These are phyloP conservation scores for Cladosporium phlei DNA, from an alignment of 2,329 filamentous ascomycete species.

Conservation along the genomic window DNA sequence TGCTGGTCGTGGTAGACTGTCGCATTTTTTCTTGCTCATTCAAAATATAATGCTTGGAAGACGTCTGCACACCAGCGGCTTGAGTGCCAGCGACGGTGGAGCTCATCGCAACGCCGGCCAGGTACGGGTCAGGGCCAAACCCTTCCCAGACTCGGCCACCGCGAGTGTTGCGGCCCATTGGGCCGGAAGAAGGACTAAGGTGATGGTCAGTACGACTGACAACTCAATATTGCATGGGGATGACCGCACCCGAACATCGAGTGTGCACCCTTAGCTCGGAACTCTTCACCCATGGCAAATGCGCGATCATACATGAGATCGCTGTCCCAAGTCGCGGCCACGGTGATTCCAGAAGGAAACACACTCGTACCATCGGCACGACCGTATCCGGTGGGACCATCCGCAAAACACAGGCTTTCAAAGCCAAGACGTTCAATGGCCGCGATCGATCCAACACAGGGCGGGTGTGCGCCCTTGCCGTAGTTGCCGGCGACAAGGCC, in stretches of 20 bases:
- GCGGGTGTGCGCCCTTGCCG: constrained; percentile 9
- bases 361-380: constrained; percentile 34
- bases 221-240: not conserved
- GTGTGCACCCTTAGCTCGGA: constrained; percentile 25
- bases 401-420: constrained; percentile 19
- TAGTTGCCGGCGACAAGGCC: constrained; percentile 13
- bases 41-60: constrained; percentile 51
- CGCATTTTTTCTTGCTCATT: constrained; percentile 40
- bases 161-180: constrained; percentile 22
- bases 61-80: constrained; percentile 21
- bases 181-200: constrained; percentile 13
- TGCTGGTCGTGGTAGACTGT: not conserved
- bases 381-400: constrained; percentile 37
- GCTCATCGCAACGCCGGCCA: constrained; percentile 49
- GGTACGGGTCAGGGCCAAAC: constrained; percentile 62
- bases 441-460: constrained; percentile 32
- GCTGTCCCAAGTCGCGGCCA: constrained; percentile 49
- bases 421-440: constrained; percentile 14
- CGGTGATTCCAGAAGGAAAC: constrained; percentile 37
- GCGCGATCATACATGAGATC: constrained; percentile 50
- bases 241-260: not conserved
- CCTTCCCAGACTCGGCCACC: constrained; percentile 46
- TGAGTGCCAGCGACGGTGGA: constrained; percentile 53
- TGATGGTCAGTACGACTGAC: constrained; percentile 21
- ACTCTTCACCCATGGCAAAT: constrained; percentile 46